phyloP scores from a whole-genome alignment of 148 eudicot genomes.

The Persicaria tinctoria region DNA sequence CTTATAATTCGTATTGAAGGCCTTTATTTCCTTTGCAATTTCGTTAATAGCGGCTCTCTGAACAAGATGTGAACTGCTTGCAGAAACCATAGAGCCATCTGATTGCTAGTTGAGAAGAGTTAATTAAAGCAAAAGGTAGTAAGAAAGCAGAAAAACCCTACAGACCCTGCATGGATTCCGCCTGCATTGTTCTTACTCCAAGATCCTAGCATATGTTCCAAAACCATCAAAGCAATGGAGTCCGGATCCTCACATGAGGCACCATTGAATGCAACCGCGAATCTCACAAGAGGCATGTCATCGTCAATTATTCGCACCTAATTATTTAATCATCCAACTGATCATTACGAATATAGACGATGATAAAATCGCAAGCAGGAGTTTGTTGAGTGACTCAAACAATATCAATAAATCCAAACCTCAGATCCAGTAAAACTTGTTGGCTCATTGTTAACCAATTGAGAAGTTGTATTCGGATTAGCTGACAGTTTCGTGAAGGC shows the following conservation, averaged over 20 bases:
- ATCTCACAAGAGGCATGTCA: constrained; percentile 50
- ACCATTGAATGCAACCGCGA: constrained; percentile 61
- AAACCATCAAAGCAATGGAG: constrained; percentile 54
- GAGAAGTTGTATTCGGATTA: constrained; percentile 48
- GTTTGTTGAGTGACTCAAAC: background rate
- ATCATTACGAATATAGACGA: constrained; percentile 13
- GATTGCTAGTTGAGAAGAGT: background rate
- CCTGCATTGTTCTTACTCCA: constrained; percentile 44
- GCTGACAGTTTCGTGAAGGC: constrained; percentile 48
- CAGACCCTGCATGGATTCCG: constrained; percentile 61
- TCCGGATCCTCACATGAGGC: constrained; percentile 66
- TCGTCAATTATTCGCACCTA: constrained; percentile 56
- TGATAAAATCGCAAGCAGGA: background rate
- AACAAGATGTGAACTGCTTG: constrained; percentile 40
- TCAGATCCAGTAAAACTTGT: constrained; percentile 61
- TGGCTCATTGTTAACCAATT: constrained; percentile 51
- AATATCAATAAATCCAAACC: constrained; percentile 25
- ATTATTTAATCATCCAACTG: constrained; percentile 16
- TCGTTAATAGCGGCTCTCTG: constrained; percentile 38
- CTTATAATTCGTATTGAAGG: constrained; percentile 40
- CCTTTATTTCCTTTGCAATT: constrained; percentile 41
- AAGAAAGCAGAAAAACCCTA: constrained; percentile 7
- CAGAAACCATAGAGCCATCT: constrained; percentile 4
- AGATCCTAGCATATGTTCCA: constrained; percentile 54
- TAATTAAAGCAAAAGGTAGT: background rate